Evolutionary conservation across 345 rosid species (phyloP).

Genomic region (Anastatica hierochuntica): DNA sequence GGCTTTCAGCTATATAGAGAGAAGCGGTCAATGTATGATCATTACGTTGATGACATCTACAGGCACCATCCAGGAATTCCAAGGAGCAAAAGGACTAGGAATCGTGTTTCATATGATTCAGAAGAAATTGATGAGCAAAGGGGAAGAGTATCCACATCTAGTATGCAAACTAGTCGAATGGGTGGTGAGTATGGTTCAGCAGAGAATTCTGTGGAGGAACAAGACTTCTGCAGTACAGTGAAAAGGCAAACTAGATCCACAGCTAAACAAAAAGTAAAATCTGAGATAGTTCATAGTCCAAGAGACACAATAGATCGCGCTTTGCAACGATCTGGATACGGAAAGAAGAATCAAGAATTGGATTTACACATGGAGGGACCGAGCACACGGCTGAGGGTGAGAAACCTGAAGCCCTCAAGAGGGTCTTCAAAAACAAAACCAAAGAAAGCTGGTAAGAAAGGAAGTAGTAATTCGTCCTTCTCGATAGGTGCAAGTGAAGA

Average conservation of each 20-base stretch:
- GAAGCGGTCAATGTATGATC: slow-evolving; percentile 22
- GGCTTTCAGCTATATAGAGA: slow-evolving; percentile 19
- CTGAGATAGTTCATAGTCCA: slow-evolving; percentile 17
- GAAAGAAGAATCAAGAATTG: slow-evolving; percentile 33
- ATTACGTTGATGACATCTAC: slow-evolving; percentile 28
- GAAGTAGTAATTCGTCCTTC: slow-evolving; percentile 27
- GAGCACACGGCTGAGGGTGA: slow-evolving; percentile 64
- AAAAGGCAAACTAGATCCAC: slow-evolving; percentile 21
- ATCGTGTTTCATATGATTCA: slow-evolving; percentile 32
- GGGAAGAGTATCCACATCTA: slow-evolving; percentile 3
- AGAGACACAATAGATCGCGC: slow-evolving; percentile 14
- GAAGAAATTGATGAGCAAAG: slow-evolving; percentile 28
- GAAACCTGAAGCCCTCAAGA: slow-evolving; percentile 40
- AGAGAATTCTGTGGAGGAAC: slow-evolving; percentile 23
- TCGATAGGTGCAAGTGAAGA: slow-evolving; percentile 23
- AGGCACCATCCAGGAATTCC: slow-evolving; percentile 30
- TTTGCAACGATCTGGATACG: slow-evolving; percentile 3
- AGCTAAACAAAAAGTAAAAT: slow-evolving; percentile 27
- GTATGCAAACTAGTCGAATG: slow-evolving; percentile 20
- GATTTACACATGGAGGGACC: slow-evolving; percentile 51
- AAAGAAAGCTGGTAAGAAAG: slow-evolving; percentile 42
- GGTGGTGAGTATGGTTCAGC: slow-evolving; percentile 36
- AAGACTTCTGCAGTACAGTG: neutral
- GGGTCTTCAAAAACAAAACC: slow-evolving; percentile 31
- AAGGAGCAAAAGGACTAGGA: slow-evolving; percentile 37